A percentile compares a stretch with the other conserved stretches of the same genome.
Evolutionary conservation across 805 yeast genomes (phyloP).

Genomic region (Saccharomycopsis malanga): DNA sequence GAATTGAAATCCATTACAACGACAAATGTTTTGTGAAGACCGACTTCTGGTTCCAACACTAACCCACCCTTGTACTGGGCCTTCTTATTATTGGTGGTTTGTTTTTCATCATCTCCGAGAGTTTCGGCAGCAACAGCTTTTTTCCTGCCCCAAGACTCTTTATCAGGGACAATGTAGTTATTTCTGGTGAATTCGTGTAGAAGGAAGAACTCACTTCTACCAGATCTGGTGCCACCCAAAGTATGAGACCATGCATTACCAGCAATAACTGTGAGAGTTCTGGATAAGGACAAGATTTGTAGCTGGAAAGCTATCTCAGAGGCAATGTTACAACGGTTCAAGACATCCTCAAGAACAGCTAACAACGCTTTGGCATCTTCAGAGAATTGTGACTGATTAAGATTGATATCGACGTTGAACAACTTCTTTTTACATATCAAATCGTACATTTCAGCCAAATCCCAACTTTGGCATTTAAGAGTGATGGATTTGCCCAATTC

Average conservation of each 20-base stretch:
- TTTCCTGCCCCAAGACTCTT: conserved; percentile 40
- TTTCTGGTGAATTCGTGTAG: conserved; percentile 82
- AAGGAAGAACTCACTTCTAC: conserved; percentile 88
- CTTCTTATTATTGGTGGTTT: conserved; percentile 48
- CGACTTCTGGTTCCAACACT: conserved; percentile 95
- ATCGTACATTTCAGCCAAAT: conserved; percentile 81
- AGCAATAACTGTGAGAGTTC: conserved; percentile 85
- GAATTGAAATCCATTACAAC: conserved; percentile 98
- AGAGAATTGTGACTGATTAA: conserved; percentile 55
- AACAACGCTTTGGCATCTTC: conserved; percentile 62
- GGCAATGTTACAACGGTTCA: conserved; percentile 56
- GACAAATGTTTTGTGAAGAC: conserved; percentile 80
- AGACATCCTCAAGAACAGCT: conserved; percentile 65
- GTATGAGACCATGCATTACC: conserved; percentile 98
- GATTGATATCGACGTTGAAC: conserved; percentile 63
- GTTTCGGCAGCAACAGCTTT: conserved; percentile 24
- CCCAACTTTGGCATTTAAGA: conserved; percentile 91
- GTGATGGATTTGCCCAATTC: conserved; percentile 93
- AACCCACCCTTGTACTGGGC: conserved; percentile 87
- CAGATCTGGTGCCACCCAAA: conserved; percentile 89
- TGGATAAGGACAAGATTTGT: conserved; percentile 82
- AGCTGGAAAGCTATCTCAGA: conserved; percentile 74
- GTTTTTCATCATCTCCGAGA: conserved; percentile 32
- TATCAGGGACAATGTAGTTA: conserved; percentile 84
- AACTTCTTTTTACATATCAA: conserved; percentile 63